Evolutionary conservation across 1,284 basidiomycete genomes (phyloP), one percentile per base, ranked within the genome.

Genomic region (Meira nashicola): DNA sequence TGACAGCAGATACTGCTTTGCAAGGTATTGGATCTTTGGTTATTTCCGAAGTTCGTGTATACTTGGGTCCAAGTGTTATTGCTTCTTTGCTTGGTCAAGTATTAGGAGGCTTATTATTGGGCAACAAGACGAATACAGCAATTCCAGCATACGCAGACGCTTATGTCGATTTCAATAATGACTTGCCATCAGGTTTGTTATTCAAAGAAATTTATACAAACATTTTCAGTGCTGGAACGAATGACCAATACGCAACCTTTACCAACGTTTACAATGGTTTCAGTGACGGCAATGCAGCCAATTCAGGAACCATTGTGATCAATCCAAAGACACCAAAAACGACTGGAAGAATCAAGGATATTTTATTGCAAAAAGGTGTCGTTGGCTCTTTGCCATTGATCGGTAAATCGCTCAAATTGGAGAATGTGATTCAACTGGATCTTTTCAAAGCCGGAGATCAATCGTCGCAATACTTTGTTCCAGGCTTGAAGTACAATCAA

Each of bases 1-100:
- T 88, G 33, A 79, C 79, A n/a, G 77, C 89, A 39, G 68, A 78
- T 7, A 83, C 84, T 1, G 80, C 80, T 48, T 76, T 88, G 44
- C 67, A 74, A 14, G 84, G 84, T 83, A 68, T 76, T 40, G 74
- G 58, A 15, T 55, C 63, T 51, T 62, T 68, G 37, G 63, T 73
- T 39, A 63, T 74, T 17, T 62, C 60, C 0, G 41, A 62, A 5
- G 65, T 77, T 59, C 57, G 64, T 15, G 61, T 66, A n/a, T 53
- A 53, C 28, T 33, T 53, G 11, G n/a, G 21, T 12, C 14, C 37
- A 7, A 3, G 6, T n/a, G 33, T 37, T 15, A 25, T 50, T 25
- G 23, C 21, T 25, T n/a, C 14, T n/a, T 14, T 15, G n/a, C 47
- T 50, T 50, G 62, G 19, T 43, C 71, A 10, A 39, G 28, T 53